Conservation (phyloP, 2,329 filamentous ascomycete species). For the Cercospora sp. region DNA sequence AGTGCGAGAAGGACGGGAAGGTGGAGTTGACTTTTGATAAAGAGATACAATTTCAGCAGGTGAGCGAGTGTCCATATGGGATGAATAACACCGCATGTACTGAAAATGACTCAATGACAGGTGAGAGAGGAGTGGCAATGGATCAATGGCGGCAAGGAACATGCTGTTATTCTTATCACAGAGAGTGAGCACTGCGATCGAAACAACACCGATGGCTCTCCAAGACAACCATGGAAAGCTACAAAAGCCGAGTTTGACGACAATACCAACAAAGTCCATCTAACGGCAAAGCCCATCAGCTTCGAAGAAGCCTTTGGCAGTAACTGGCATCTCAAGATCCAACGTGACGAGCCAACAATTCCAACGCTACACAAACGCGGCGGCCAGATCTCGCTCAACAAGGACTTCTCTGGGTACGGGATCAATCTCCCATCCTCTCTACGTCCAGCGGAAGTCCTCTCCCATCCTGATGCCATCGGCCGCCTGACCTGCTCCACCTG, state of each 20-base stretch:
- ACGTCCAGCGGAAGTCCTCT: neutral
- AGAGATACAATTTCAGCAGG: slow-evolving; percentile 9
- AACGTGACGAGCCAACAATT: neutral
- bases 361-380: neutral
- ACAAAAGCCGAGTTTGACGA: slow-evolving; percentile 12
- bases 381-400: slow-evolving; percentile 13
- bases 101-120: neutral
- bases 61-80: neutral
- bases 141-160: neutral
- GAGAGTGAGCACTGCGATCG: slow-evolving; percentile 13
- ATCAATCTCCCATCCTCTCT: slow-evolving; percentile 10
- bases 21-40: slow-evolving; percentile 3
- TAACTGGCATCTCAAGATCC: slow-evolving; percentile 12
- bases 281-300: neutral
- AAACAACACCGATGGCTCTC: slow-evolving; percentile 4
- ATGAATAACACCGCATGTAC: neutral
- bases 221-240: slow-evolving; percentile 9
- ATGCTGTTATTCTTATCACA: slow-evolving; percentile 9
- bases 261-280: neutral
- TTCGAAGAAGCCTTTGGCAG: slow-evolving; percentile 16
- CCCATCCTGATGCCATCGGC: slow-evolving; percentile 7
- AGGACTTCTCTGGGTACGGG: slow-evolving; percentile 15
- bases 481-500: slow-evolving; percentile 15
- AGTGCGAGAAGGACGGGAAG: slow-evolving; percentile 4
- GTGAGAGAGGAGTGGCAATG: slow-evolving; percentile 11